Base-by-base conservation (phyloP, 176 grass and related monocot genomes). In the Juncus inflexus region DNA sequence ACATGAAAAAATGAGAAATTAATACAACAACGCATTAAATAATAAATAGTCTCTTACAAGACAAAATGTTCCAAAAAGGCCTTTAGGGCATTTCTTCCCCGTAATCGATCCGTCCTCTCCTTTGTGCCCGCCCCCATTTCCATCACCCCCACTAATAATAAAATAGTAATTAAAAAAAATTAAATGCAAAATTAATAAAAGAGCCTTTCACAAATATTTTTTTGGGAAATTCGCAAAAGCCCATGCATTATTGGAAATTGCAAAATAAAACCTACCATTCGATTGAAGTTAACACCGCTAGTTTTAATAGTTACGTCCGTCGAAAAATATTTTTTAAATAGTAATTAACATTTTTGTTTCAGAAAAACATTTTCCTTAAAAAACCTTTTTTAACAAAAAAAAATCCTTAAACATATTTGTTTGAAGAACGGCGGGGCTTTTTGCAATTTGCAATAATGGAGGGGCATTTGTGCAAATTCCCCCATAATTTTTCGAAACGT, bases 61-160 rank as follows among this genome's bases (percentile, higher is more conserved):
- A 63, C 94, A 99, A 86, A 89, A 99, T 82, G 85, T 99, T 80
- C 88, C 94, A 82, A 86, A 89, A 14, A 99, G 68, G 16, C 94
- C 94, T 61, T 73, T 65, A 12, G 94, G 94, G 55, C 94, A 99
- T 56, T 84, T 84, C 65, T 92, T 89, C 51, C 94, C 94, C 5
- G 94, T 86, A 67, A 99, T 40, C 5, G 83, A 91, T 37, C 94
- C 94, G 45, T 78, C 68, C 79, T 82, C 85, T 64, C 94, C 94
- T 72, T 79, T 65, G 77, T 15, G 61, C 40, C 94, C 88, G 6
- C 77, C 94, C 10, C 79, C 79, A 55, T 74, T 84, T 76, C 94
- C 94, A 71, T 75, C 68, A 52, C 94, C 94, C 57, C 94, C 94
- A 72, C 94, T 99, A 66, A 47, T 47, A 47, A 47, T 9, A 47